phyloP scores from a whole-genome alignment of 352 stramenopile species.

The Globisporangium rhizosaccharum region DNA sequence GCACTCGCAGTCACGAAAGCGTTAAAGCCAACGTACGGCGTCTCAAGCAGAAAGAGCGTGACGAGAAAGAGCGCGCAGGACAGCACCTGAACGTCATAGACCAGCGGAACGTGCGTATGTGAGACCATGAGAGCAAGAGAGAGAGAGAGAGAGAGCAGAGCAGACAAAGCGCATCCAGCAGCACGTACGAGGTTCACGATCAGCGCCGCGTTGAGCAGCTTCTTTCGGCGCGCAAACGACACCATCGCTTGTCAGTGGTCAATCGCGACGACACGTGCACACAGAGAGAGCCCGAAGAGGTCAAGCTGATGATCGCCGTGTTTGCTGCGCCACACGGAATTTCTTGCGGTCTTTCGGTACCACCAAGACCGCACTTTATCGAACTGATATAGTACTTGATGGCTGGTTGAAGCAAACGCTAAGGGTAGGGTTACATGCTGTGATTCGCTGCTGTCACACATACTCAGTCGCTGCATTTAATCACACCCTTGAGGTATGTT shows the following conservation, averaged over 20 bases:
- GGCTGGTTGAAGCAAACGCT: no score
- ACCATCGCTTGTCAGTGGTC: slow-evolving; percentile 2
- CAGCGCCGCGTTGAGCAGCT: slow-evolving; percentile 69
- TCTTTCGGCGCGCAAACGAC: slow-evolving; percentile 19
- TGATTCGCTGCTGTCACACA: no score
- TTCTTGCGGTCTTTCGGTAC: no score
- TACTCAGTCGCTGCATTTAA: no score
- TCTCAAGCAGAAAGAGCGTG: slow-evolving; percentile 71
- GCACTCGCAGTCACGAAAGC: slow-evolving; percentile 52
- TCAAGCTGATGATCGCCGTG: no score
- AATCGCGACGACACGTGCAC: not conserved
- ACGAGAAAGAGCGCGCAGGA: slow-evolving; percentile 51
- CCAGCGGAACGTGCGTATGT: not conserved
- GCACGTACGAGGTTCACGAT: slow-evolving; percentile 54
- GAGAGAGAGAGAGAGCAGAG: not conserved
- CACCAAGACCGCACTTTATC: no score
- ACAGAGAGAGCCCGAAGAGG: no score
- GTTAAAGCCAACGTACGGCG: slow-evolving; percentile 62
- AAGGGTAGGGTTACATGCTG: no score
- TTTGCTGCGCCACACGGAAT: no score
- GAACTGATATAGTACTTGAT: no score
- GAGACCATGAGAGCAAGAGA: not conserved
- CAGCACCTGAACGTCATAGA: slow-evolving; percentile 29
- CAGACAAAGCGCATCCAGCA: slow-evolving; percentile 1
- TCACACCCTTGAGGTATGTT: no score